phyloP scores from a whole-genome alignment of 2,329 filamentous ascomycete species.

The Alternaria hordeiaustralica region DNA sequence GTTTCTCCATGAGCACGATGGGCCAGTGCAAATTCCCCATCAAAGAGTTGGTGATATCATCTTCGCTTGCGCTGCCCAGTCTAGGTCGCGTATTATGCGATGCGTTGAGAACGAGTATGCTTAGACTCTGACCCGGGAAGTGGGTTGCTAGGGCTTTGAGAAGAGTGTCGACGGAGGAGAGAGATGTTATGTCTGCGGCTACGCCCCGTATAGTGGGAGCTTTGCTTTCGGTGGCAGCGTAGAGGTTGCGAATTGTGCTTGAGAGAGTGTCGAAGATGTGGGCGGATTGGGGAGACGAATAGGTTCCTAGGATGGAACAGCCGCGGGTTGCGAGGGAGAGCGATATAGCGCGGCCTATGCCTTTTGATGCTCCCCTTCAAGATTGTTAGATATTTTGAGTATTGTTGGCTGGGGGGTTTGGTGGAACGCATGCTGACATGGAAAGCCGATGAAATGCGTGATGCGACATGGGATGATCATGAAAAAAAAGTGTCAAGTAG shows the following conservation, averaged over 20 bases:
- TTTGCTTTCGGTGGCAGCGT: conserved; percentile 3
- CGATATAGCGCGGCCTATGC: conserved; percentile 39
- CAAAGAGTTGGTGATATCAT: conserved; percentile 23
- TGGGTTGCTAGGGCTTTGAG: conserved; percentile 12
- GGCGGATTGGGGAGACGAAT: conserved; percentile 29
- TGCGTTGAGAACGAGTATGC: conserved; percentile 37
- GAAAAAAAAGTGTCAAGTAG: background rate
- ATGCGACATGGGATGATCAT: background rate
- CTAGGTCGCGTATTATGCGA: conserved; percentile 10
- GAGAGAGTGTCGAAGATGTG: conserved; percentile 34
- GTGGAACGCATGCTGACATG: background rate
- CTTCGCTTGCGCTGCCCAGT: conserved; percentile 9
- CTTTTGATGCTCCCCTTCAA: conserved; percentile 35
- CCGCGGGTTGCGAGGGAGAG: conserved; percentile 39
- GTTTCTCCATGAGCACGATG: conserved; percentile 27
- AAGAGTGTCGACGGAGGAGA: conserved; percentile 19
- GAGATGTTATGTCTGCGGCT: conserved; percentile 29
- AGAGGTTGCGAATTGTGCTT: conserved; percentile 25
- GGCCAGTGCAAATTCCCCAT: conserved; percentile 8
- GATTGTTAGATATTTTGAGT: background rate
- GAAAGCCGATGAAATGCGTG: background rate
- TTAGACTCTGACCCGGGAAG: conserved; percentile 23
- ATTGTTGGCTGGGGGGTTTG: background rate
- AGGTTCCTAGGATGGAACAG: conserved; percentile 39
- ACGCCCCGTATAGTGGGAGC: conserved; percentile 25